Base-by-base conservation (phyloP, 106 monocot species). In the Vanilla planifolia region DNA sequence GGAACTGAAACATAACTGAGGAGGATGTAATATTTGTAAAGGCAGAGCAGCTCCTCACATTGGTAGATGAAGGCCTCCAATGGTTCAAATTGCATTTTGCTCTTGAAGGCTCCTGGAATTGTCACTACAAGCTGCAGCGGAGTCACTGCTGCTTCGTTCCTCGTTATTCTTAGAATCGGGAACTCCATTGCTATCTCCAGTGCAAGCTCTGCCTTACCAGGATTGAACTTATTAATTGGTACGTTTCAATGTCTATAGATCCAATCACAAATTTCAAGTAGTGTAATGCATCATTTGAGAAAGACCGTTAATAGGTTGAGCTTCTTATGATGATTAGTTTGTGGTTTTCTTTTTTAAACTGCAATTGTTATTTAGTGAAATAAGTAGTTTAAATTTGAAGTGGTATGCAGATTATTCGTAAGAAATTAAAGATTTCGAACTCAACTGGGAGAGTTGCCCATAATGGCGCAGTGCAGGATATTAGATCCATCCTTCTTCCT, bases 401-500 rank as follows among this genome's bases (percentile, higher is more conserved):
- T n/a, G n/a, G n/a, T n/a, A n/a, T n/a, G n/a, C n/a, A n/a, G n/a
- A n/a, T n/a, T n/a, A n/a, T n/a, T n/a, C n/a, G n/a, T n/a, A n/a
- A n/a, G 13, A 39, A 39, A 39, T 39, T 39, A 39, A 39, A 0
- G 0, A 39, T n/a, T n/a, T 39, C 9, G 39, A 39, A 39, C 39
- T 39, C 39, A 39, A 74, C 74, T 30, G 0, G 74, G 67, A 47
- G 69, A 35, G 25, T 69, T 69, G 44, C 75, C 69, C 69, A 75
- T 69, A 52, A 75, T 48, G n/a, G 75, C 75, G 48, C 69, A 75
- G 24, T 75, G 75, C 30, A 75, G 48, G 36, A 69, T 40, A 22
- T 46, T 75, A 44, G 44, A 33, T 17, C 69, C 75, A 15, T 59
- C 62, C 63, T 48, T 8, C 55, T 39, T 69, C 1, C 10, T 50